Base-by-base conservation (phyloP, 345 rosid species). In the Populus pruinosa region DNA sequence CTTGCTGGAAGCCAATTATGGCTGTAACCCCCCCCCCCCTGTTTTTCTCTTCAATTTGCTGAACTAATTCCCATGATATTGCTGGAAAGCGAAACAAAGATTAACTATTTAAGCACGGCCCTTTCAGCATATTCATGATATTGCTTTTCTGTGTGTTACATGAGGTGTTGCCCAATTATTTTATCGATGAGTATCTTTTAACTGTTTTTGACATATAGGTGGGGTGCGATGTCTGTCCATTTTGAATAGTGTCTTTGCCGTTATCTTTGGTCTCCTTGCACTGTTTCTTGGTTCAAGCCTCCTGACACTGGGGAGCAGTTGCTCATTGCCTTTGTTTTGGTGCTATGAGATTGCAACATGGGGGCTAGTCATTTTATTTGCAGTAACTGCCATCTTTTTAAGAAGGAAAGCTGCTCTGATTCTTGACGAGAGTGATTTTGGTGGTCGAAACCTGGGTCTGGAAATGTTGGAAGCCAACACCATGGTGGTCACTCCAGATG, bases 281-380 rank as follows among this genome's bases (percentile, higher is more conserved):
- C 72, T 93, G 61, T 88, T 93, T 77, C 94, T 93, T 56, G 98
- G 99, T 73, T 90, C 98, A 75, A 95, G 93, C 88, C 96, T 95
- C 81, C 86, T 95, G 66, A 89, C 96, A n/a, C 73, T 92, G 59
- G 98, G 98, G 69, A 95, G 97, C 83, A 92, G 91, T 83, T 95
- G 98, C 75, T 92, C 97, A 5, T 67, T 87, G 76, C 93, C 98
- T 67, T 82, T 95, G 82, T 95, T 93, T 85, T 95, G 99, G 98
- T 95, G 97, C 89, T 92, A 95, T 55, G 98, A 95, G 88, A 85
- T 93, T 67, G 86, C 93, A 36, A 85, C 90, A 6, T 95, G 97
- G 97, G 96, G 97, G 36, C 87, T 95, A 5, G 93, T 93, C 50
- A 44, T 87, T 81, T 81, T 93, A 70, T 92, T 90, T 47, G 88